A percentile compares a stretch with the other conserved stretches of the same genome.
phyloP scores from a whole-genome alignment of 163 green algal species.

The Chlorella variabilis region DNA sequence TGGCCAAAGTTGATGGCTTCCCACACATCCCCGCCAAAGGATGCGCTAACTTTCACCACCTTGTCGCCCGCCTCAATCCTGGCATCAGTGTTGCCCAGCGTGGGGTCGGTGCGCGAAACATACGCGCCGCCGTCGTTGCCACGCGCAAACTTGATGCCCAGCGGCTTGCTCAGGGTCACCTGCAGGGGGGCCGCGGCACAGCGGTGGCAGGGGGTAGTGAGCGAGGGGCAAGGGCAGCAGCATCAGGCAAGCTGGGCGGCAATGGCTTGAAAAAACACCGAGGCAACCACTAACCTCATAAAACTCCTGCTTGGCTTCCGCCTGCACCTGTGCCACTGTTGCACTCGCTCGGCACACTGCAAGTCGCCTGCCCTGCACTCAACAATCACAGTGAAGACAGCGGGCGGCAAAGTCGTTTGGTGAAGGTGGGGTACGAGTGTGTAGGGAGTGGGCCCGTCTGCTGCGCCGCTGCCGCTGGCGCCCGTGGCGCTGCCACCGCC shows the following conservation, averaged over 20 bases:
- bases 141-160: conserved; percentile 91
- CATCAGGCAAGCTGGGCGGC: no score
- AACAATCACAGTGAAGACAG: neutral
- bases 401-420: no score
- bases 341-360: neutral
- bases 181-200: conserved; percentile 42
- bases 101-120: conserved; percentile 68
- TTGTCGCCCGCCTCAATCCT: conserved; percentile 93
- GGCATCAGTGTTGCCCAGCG: conserved; percentile 78
- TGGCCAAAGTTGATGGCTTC: conserved; percentile 93
- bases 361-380: neutral
- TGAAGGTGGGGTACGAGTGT: no score
- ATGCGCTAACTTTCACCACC: conserved; percentile 87
- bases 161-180: conserved; percentile 87
- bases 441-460: no score
- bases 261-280: no score
- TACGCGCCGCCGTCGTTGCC: conserved; percentile 92
- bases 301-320: conserved; percentile 29
- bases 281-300: conserved; percentile 34
- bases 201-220: neutral
- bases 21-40: conserved; percentile 94
- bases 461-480: neutral
- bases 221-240: no score
- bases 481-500: neutral
- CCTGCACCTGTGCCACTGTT: neutral